Evolutionary conservation across 768 basidiomycete species (phyloP).

Genomic region (Pholiota molesta): DNA sequence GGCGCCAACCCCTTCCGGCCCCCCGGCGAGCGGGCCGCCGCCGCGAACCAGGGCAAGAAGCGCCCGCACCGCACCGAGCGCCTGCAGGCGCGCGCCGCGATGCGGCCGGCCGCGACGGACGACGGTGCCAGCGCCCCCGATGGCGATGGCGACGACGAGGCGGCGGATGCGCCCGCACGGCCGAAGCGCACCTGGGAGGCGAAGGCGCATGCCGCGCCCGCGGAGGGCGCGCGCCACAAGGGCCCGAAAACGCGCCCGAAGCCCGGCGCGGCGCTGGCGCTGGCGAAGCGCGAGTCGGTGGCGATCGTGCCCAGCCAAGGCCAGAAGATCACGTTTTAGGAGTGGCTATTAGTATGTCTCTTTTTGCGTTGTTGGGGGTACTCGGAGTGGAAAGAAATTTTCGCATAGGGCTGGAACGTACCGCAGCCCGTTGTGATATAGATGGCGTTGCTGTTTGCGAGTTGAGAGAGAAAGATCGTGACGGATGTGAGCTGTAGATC

Average conservation of each 20-base stretch:
- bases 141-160: neutral
- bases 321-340: conserved; percentile 72
- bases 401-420: neutral
- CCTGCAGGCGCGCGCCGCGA: neutral
- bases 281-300: conserved; percentile 73
- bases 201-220: conserved; percentile 3
- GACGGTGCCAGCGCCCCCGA: neutral
- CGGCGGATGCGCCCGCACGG: neutral
- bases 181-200: conserved; percentile 9
- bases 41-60: neutral
- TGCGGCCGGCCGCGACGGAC: neutral
- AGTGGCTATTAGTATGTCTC: too few relatives aligned
- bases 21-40: conserved; percentile 4
- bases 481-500: neutral
- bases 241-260: conserved; percentile 55
- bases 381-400: too few relatives aligned
- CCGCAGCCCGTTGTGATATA: neutral
- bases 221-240: conserved; percentile 28
- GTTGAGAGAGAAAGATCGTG: neutral
- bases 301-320: conserved; percentile 69
- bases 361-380: too few relatives aligned
- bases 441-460: neutral
- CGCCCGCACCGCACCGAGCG: too few relatives aligned
- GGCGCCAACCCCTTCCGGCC: conserved; percentile 47
- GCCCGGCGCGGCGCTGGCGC: conserved; percentile 81